Evolutionary conservation across 306 rosid species (phyloP), one percentile per base, ranked within the genome.

Genomic region (Boehmeria nivea): DNA sequence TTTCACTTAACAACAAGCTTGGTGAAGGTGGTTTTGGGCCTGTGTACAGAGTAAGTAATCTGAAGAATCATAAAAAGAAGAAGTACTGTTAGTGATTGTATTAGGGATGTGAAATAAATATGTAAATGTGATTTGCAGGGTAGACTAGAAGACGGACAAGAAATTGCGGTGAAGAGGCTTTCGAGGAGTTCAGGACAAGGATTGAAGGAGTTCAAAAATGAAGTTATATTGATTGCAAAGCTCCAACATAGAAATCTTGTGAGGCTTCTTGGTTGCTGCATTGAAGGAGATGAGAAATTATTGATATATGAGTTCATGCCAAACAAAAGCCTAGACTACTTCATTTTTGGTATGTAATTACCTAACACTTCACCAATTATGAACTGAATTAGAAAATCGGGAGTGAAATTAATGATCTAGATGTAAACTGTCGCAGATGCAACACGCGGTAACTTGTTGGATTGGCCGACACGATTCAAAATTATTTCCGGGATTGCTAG

Each of bases 161-260:
- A 77, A 40, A 70, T 85, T 45, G 94, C 89, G 2, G 84, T 79
- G 23, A 85, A 85, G 66, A 40, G 94, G 31, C 82, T 79, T 25
- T 69, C 82, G 21, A 69, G 16, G 17, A 50, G 72, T 13, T 76
- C 86, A 6, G 81, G 78, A 61, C 89, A 85, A 77, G 89, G 86
- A 27, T 42, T 67, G 4, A 46, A 67, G 1, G 94, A 85, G 52
- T 79, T 82, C 78, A 69, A 72, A 69, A 79, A 82, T 25, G 89
- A 85, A 79, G 84, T 79, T 5, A 27, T 25, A 48, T 65, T 74
- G 33, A 79, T 82, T 19, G 72, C 84, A 5, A 79, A 85, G 24
- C 94, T 85, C 67, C 89, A 85, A 37, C 94, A 81, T 24, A 57
- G 83, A 33, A 81, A 84, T 63, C 82, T 84, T 2, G 94, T 84